These are phyloP conservation scores for Lactarius trivialis DNA, from an alignment of 768 basidiomycete genomes.

Conservation along the genomic window DNA sequence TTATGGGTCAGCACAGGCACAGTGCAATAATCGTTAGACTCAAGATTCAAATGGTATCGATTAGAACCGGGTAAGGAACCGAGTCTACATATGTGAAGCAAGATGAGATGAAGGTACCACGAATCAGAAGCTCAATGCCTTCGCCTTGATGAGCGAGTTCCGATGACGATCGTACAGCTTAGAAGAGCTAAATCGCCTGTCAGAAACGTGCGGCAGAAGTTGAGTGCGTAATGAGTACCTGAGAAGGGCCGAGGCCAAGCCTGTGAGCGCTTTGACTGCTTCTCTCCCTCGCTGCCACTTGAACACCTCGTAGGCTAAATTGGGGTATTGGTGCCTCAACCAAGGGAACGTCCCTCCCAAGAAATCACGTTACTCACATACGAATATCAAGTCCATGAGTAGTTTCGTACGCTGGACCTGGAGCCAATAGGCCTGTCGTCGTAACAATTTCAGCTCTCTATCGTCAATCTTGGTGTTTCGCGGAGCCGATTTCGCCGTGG, in stretches of 20 bases:
- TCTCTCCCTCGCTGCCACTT: slow-evolving; percentile 54
- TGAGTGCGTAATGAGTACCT: slow-evolving; percentile 42
- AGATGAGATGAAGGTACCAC: slow-evolving; percentile 6
- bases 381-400: slow-evolving; percentile 80
- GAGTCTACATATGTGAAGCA: slow-evolving; percentile 13
- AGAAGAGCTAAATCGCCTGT: slow-evolving; percentile 43
- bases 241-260: slow-evolving; percentile 62
- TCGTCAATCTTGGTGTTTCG: slow-evolving; percentile 53
- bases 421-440: slow-evolving; percentile 72
- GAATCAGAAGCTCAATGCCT: slow-evolving; percentile 35
- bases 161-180: slow-evolving; percentile 74
- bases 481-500: slow-evolving; percentile 64
- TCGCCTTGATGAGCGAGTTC: slow-evolving; percentile 54
- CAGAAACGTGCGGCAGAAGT: slow-evolving; percentile 19
- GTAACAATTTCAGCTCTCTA: slow-evolving; percentile 60
- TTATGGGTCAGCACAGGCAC: not conserved
- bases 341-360: slow-evolving; percentile 19
- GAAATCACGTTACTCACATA: slow-evolving; percentile 47
- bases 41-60: slow-evolving; percentile 13
- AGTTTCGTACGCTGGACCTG: slow-evolving; percentile 64
- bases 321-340: not conserved
- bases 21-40: not conserved
- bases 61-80: slow-evolving; percentile 5
- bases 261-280: slow-evolving; percentile 56
- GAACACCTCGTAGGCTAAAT: slow-evolving; percentile 74